phyloP scores from a whole-genome alignment of 495 filamentous ascomycete genomes.

The Schizothecium vesticola region DNA sequence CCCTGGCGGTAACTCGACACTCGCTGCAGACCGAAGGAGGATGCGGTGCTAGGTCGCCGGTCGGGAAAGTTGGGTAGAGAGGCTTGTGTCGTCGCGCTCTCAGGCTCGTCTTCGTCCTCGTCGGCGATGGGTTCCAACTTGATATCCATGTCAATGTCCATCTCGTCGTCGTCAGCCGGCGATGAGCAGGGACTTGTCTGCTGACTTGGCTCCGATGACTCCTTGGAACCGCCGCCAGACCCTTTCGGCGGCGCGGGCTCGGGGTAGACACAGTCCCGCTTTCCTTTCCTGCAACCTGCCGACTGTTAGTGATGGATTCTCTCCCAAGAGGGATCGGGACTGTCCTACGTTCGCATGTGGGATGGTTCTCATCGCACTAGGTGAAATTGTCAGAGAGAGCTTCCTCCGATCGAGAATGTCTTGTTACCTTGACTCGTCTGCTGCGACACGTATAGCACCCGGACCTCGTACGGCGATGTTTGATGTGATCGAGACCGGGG shows the following conservation, averaged over 20 bases:
- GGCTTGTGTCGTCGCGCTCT: slow-evolving; percentile 32
- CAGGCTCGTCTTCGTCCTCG: slow-evolving; percentile 53
- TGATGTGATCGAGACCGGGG: slow-evolving; percentile 71
- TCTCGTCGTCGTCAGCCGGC: slow-evolving; percentile 49
- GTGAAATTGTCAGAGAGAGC: slow-evolving; percentile 12
- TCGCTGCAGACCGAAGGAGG: slow-evolving; percentile 33
- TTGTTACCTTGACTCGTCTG: slow-evolving; percentile 76
- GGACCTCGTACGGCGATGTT: slow-evolving; percentile 87
- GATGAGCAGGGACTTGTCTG: slow-evolving; percentile 46
- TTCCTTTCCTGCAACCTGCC: slow-evolving; percentile 77
- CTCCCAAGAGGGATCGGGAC: background rate
- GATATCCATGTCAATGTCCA: slow-evolving; percentile 45
- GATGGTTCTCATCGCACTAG: slow-evolving; percentile 80
- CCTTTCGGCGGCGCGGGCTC: slow-evolving; percentile 53
- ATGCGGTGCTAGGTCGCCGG: slow-evolving; percentile 40
- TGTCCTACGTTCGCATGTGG: slow-evolving; percentile 74
- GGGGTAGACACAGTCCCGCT: slow-evolving; percentile 77
- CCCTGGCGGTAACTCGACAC: slow-evolving; percentile 29
- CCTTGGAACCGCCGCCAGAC: slow-evolving; percentile 41
- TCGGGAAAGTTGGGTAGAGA: slow-evolving; percentile 34
- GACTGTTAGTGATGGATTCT: slow-evolving; percentile 20
- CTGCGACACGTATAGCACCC: slow-evolving; percentile 92
- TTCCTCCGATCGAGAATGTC: background rate
- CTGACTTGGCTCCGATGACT: slow-evolving; percentile 47
- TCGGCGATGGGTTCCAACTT: slow-evolving; percentile 60